Conservation (phyloP, 2,329 filamentous ascomycete genomes). For the Elsinoe necatrix region DNA sequence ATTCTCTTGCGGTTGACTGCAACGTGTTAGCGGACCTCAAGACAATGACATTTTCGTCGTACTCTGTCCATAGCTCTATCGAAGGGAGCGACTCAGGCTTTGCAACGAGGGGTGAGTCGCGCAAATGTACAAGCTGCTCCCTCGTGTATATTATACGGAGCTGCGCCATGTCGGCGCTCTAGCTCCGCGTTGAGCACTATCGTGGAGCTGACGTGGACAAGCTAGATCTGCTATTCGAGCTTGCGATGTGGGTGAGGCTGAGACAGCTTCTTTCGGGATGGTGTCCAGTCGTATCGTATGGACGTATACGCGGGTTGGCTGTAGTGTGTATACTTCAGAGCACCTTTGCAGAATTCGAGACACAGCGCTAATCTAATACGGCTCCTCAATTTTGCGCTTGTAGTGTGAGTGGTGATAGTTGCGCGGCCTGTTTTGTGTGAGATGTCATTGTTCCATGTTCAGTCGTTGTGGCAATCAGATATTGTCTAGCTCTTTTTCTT, state of each 20-base stretch:
- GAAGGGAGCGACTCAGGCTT: conserved; percentile 74
- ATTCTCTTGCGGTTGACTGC: conserved; percentile 18
- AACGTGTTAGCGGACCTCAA: conserved; percentile 1
- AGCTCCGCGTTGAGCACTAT: neutral
- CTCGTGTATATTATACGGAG: conserved; percentile 57
- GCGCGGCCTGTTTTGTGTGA: neutral
- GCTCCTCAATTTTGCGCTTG: neutral
- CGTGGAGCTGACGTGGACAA: neutral
- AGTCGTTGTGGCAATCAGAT: neutral
- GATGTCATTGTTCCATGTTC: neutral
- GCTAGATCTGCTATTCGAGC: neutral
- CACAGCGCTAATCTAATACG: neutral
- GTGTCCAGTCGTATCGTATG: too few species aligned
- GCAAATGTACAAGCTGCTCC: conserved; percentile 66
- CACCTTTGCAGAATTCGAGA: neutral
- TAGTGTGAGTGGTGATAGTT: neutral
- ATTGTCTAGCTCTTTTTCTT: neutral
- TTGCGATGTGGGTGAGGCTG: neutral
- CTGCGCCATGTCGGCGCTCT: conserved; percentile 22
- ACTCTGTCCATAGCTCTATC: conserved; percentile 96
- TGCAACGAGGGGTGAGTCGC: conserved; percentile 71
- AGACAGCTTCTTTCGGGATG: neutral
- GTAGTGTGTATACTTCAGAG: too few species aligned
- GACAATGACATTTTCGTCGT: conserved; percentile 23
- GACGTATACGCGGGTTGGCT: too few species aligned